Percentiles rank a stretch among this genome's conserved stretches.
Evolutionary conservation across 2,329 filamentous ascomycete genomes (phyloP).

Genomic region (Cercospora sp.): DNA sequence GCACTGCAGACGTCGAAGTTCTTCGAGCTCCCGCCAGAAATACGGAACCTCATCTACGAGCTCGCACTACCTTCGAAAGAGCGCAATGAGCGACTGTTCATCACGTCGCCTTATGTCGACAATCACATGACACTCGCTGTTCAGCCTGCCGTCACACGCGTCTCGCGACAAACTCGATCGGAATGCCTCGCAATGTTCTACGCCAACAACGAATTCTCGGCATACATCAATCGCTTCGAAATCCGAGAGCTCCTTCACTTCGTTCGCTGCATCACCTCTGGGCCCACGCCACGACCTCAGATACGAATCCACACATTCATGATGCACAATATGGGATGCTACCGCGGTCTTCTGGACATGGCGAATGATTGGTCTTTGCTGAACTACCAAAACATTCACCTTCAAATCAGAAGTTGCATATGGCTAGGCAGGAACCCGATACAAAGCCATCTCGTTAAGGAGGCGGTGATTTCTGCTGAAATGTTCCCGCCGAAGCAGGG

Average conservation of each 20-base stretch:
- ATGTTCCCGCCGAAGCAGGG: background rate
- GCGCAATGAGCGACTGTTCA: background rate
- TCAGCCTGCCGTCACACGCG: constrained; percentile 24
- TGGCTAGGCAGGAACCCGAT: background rate
- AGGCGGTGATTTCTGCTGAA: background rate
- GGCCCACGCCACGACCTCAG: background rate
- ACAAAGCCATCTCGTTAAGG: constrained; percentile 7
- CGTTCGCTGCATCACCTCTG: constrained; percentile 11
- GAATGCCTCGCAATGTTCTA: constrained; percentile 28
- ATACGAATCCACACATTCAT: constrained; percentile 8
- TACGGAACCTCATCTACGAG: constrained; percentile 29
- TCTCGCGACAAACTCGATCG: constrained; percentile 13
- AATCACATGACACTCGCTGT: background rate
- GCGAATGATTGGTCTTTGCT: constrained; percentile 8
- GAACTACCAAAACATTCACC: constrained; percentile 1
- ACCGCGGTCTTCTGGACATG: constrained; percentile 6
- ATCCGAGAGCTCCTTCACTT: constrained; percentile 10
- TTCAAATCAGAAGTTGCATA: constrained; percentile 7
- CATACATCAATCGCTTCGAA: constrained; percentile 20
- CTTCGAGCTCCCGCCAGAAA: constrained; percentile 22
- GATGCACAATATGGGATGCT: constrained; percentile 17
- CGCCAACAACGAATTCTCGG: constrained; percentile 20
- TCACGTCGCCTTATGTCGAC: constrained; percentile 2
- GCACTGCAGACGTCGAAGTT: constrained; percentile 12
- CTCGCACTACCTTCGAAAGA: constrained; percentile 8